Evolutionary conservation across 2,329 filamentous ascomycete species (phyloP), one percentile per base, ranked within the genome.

Genomic region (Aureobasidium vineae): DNA sequence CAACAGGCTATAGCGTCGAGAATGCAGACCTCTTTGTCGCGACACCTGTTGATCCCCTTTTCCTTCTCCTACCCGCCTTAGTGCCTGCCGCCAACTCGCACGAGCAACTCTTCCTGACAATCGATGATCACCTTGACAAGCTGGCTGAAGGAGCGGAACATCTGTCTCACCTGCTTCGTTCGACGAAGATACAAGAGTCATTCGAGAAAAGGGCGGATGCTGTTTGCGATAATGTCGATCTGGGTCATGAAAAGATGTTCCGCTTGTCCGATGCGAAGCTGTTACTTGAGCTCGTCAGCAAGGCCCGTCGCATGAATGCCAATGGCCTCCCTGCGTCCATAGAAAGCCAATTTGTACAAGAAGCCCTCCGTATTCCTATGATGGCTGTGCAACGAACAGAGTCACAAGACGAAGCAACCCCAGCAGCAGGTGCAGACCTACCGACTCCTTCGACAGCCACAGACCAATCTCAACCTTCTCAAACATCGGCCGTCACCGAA

Each of bases 211-310:
- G 91, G 41, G 88, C 96, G 79, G 83, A 81, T 1, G 82, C 80
- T 1, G 82, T 95, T 5, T 96, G 93, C 77, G 92, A 97, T 72
- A 89, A 84, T 0, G 89, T 96, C 13, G 89, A 95, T 40, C 90
- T 90, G 0, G 91, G 90, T 16, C 90, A 91, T 68, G 92, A 97
- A 76, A 86, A 80, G 65, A 92, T 97, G 90, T 97, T 90, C 77
- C 86, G 92, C 15, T 79, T 96, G 28, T 95, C 83, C 71, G 84
- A 90, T 72, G 79, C 82, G 15, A 96, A 92, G 74, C 83, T 97
- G 0, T 73, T 89, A 7, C 73, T 77, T 1, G 82, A 88, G 65
- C 73, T 98, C 0, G 69, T 93, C 7, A 73, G 77, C 21, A 98
- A 97, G 76, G 92, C 92, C 5, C 82, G 83, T 68, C 82, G 82